Evolutionary conservation across 2,329 filamentous ascomycete species (phyloP).

Genomic region (Colletotrichum ledebouriae): DNA sequence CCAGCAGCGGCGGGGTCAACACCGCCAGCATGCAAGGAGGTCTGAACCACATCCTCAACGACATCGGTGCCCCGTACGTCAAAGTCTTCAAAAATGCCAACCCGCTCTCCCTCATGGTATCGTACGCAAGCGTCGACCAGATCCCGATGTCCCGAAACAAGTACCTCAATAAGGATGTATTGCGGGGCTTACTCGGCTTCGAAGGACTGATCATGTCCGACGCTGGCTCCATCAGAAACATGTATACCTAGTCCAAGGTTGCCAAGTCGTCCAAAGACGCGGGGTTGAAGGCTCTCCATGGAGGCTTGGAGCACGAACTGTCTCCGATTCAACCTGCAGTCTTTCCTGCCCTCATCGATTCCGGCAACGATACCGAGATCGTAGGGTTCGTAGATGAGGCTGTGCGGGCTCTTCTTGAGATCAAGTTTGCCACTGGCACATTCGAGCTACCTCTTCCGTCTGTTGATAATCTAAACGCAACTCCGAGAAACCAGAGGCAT

Average conservation of each 20-base stretch:
- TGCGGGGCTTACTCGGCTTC: constrained; percentile 49
- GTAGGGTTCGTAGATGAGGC: constrained; percentile 47
- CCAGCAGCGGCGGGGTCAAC: constrained; percentile 51
- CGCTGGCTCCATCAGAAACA: constrained; percentile 48
- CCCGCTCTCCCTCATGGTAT: constrained; percentile 50
- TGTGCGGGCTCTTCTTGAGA: constrained; percentile 46
- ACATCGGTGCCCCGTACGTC: constrained; percentile 49
- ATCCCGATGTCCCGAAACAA: constrained; percentile 51
- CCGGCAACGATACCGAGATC: constrained; percentile 44
- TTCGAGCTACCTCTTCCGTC: constrained; percentile 48
- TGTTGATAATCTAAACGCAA: constrained; percentile 35
- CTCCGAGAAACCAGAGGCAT: constrained; percentile 40
- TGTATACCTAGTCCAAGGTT: constrained; percentile 47
- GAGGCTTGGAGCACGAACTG: constrained; percentile 49
- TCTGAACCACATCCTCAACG: constrained; percentile 53
- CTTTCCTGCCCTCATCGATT: constrained; percentile 46
- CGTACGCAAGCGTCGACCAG: constrained; percentile 50
- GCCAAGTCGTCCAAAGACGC: constrained; percentile 48
- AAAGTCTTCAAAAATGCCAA: constrained; percentile 47
- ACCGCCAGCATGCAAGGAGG: constrained; percentile 50
- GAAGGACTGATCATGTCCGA: constrained; percentile 52
- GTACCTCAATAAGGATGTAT: constrained; percentile 48
- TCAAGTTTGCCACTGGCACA: constrained; percentile 49
- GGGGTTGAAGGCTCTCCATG: constrained; percentile 46
- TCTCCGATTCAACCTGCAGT: constrained; percentile 45